phyloP scores from a whole-genome alignment of 208 protist species.

The Leishmania major region DNA sequence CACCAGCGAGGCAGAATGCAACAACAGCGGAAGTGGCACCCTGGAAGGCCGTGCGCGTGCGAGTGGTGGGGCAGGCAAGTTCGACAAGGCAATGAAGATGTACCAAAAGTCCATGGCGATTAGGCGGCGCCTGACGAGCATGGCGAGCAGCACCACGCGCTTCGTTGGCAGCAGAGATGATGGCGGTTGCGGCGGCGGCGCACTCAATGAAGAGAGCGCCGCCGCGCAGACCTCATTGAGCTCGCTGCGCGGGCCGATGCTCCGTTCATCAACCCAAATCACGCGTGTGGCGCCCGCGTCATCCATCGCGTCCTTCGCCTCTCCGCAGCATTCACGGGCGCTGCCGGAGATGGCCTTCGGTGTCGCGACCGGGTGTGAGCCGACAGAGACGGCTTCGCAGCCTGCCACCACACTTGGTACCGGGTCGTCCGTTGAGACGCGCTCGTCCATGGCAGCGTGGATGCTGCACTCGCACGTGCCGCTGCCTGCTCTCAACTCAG shows the following conservation, averaged over 20 bases:
- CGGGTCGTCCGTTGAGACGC: not conserved
- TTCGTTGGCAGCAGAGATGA: not conserved
- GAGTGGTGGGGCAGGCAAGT: slow-evolving; percentile 17
- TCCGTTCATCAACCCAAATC: slow-evolving; percentile 7
- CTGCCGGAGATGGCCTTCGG: not conserved
- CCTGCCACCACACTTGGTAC: not conserved
- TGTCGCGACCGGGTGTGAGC: not conserved
- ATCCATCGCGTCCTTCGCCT: not conserved
- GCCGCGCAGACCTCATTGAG: not conserved
- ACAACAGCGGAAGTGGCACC: not conserved
- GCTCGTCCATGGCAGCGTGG: not conserved
- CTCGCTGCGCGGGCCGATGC: slow-evolving; percentile 8
- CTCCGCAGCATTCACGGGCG: not conserved
- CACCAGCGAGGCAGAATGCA: not conserved
- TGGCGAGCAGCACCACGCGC: not conserved
- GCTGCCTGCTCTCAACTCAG: not conserved
- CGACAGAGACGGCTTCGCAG: not conserved
- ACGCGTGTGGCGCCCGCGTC: not conserved
- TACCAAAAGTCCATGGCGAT: slow-evolving; percentile 25
- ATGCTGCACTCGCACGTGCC: not conserved
- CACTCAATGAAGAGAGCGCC: not conserved
- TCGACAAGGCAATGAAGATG: slow-evolving; percentile 18
- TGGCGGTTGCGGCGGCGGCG: not conserved
- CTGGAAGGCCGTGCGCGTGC: not conserved
- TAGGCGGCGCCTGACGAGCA: slow-evolving; percentile 11